phyloP scores from a whole-genome alignment of 169 alveolate genomes.

The Cryptosporidium sp. region DNA sequence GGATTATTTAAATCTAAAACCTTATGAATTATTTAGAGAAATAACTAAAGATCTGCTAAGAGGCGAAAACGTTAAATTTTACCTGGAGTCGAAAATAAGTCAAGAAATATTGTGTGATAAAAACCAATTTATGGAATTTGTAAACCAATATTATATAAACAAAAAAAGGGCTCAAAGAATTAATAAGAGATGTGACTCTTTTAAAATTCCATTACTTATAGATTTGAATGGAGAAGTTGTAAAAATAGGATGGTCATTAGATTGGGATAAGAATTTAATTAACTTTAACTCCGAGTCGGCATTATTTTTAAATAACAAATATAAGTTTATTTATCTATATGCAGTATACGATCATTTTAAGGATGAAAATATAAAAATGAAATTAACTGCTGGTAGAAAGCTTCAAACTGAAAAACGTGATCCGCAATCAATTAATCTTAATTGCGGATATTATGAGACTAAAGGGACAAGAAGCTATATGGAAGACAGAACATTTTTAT shows the following conservation, averaged over 20 bases:
- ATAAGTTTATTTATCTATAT: constrained; percentile 22
- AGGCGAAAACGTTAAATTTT: constrained; percentile 59
- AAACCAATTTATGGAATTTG: constrained; percentile 39
- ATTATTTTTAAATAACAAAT: neutral
- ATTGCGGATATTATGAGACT: constrained; percentile 76
- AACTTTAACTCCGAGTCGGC: neutral
- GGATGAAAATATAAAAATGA: neutral
- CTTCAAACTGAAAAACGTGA: constrained; percentile 64
- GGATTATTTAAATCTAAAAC: neutral
- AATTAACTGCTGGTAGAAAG: constrained; percentile 65
- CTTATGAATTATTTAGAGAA: constrained; percentile 16
- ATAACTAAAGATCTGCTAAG: constrained; percentile 1
- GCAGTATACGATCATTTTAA: constrained; percentile 7
- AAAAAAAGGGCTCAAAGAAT: neutral
- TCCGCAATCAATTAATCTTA: constrained; percentile 68
- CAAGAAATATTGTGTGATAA: constrained; percentile 12
- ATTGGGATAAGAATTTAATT: constrained; percentile 37
- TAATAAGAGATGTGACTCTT: neutral
- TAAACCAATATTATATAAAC: constrained; percentile 47
- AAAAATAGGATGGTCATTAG: constrained; percentile 66
- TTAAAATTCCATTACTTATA: constrained; percentile 44
- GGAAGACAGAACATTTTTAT: constrained; percentile 80
- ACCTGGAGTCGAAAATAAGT: constrained; percentile 7
- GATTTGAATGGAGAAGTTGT: constrained; percentile 11
- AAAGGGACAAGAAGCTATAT: constrained; percentile 81